Base-by-base conservation (phyloP, 78 protist species). In the Pelomyxa schiedti region DNA sequence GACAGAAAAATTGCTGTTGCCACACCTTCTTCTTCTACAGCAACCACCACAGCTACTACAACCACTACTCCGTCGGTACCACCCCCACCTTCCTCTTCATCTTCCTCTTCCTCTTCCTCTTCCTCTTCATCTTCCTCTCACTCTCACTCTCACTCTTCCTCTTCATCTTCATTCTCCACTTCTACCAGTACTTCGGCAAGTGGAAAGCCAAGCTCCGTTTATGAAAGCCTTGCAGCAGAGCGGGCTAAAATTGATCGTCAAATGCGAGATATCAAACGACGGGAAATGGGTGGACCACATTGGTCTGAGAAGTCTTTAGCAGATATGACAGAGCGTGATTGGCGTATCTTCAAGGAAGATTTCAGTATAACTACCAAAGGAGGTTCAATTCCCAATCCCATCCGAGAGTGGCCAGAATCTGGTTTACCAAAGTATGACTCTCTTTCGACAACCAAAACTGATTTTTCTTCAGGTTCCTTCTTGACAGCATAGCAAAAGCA, bases 321-420 rank as follows among this genome's bases (percentile, higher is more conserved):
- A 5, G 66, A 91, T 8, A 96, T 96, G 99, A 77, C 82, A 1
- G 92, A 88, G 24, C 79, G 98, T 26, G 99, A 96, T 72, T 96
- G 98, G 98, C 79, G 97, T 39, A 95, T 96, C 5, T 82, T 96
- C 76, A 35, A 78, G 22, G 99, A 96, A 42, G 99, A 96, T 66
- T 91, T 82, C 41, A 80, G 89, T 52, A 94, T 96, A 8, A 6
- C 82, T 5, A 52, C 87, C 0, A 86, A 79, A 38, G 98, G 98
- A 2, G 91, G 84, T 37, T 28, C 32, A 28, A 83, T 82, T 16
- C 91, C 91, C 8, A 73, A 77, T 38, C 91, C 91, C 8, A 81
- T 87, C 24, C 35, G 91, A 35, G 39, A 22, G 29, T 87, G 91
- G 91, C 4, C 39, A 1, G 91, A 87, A 47, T 24, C 68, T 2